Base-by-base conservation (phyloP, 257 asterid species). In the Petunia axillaris region DNA sequence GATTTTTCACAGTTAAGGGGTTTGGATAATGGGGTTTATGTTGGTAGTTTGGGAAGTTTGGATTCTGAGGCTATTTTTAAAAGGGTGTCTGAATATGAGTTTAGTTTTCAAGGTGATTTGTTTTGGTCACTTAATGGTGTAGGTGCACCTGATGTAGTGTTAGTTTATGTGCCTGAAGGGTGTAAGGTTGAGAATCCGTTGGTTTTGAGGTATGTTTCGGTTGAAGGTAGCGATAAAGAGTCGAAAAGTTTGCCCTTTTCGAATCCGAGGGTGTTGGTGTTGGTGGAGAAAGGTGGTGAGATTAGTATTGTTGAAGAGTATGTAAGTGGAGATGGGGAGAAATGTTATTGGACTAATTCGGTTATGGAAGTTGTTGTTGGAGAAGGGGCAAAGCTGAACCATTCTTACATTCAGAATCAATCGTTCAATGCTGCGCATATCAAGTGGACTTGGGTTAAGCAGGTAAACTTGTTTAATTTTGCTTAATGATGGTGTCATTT, bases 121-220 rank as follows among this genome's bases (percentile, higher is more conserved):
- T 93, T 93, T 87, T 93, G 94, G 94, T 91, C 91, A 35, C 90
- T 95, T 76, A 95, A 93, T 79, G 99, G 98, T 43, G 96, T 93
- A 65, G 98, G 98, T 79, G 89, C 99, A 60, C 91, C 94, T 52
- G 97, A 95, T 84, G 71, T 91, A 90, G 76, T 91, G 70, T 83
- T 95, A 44, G 89, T 95, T 13, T 88, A 92, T 81, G 98, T 92
- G 80, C 97, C 98, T 1, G 93, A 92, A 85, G 97, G 94, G 35
- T 89, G 93, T 86, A 91, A 83, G 81, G 97, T 95, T 74, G 97
- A 95, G 83, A 88, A 50, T 54, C 90, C 94, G 48, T 82, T 95
- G 93, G 85, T 84, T 83, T 87, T 93, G 77, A 90, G 89, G 85
- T 91, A 86, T 79, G 8, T 92, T 60, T 87, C 97, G 8, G 81